A percentile compares a stretch with the other conserved stretches of the same genome.
Evolutionary conservation across 768 basidiomycete species (phyloP).

Genomic region (Tulasnella sp.): DNA sequence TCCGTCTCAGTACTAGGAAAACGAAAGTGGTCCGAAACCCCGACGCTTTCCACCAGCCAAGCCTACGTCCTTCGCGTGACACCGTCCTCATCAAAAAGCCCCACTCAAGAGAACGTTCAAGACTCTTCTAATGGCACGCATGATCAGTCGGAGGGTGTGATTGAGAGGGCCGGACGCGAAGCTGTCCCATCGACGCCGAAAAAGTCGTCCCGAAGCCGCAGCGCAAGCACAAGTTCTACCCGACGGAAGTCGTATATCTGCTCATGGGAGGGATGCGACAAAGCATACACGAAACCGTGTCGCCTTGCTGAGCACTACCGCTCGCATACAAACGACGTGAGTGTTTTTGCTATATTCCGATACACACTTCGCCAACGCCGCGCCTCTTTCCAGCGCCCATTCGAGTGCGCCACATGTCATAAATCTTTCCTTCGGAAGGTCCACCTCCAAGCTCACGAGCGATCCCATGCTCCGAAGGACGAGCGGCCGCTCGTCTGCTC

Average conservation of each 20-base stretch:
- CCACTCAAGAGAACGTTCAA: background rate
- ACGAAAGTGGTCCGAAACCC: background rate
- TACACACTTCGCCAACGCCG: background rate
- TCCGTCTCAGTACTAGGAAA: background rate
- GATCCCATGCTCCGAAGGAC: constrained; percentile 67
- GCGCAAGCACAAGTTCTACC: background rate
- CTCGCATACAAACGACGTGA: constrained; percentile 84
- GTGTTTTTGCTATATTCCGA: constrained; percentile 27
- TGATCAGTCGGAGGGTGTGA: background rate
- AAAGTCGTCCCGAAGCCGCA: background rate
- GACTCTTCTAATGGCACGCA: background rate
- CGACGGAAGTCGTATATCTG: constrained; percentile 49
- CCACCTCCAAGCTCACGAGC: constrained; percentile 80
- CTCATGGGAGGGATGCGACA: constrained; percentile 62
- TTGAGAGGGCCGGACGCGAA: background rate
- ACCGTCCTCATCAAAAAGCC: background rate
- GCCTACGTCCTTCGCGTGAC: background rate
- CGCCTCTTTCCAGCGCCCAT: constrained; percentile 63
- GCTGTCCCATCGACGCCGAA: background rate
- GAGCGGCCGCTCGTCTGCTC: constrained; percentile 62
- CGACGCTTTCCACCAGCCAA: background rate
- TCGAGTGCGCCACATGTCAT: constrained; percentile 65
- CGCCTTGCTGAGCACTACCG: constrained; percentile 82
- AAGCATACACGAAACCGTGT: constrained; percentile 80
- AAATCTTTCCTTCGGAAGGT: constrained; percentile 84